A percentile compares a stretch with the other conserved stretches of the same genome.
Evolutionary conservation across 768 basidiomycete species (phyloP).

Genomic region (Boletus coccyginus): DNA sequence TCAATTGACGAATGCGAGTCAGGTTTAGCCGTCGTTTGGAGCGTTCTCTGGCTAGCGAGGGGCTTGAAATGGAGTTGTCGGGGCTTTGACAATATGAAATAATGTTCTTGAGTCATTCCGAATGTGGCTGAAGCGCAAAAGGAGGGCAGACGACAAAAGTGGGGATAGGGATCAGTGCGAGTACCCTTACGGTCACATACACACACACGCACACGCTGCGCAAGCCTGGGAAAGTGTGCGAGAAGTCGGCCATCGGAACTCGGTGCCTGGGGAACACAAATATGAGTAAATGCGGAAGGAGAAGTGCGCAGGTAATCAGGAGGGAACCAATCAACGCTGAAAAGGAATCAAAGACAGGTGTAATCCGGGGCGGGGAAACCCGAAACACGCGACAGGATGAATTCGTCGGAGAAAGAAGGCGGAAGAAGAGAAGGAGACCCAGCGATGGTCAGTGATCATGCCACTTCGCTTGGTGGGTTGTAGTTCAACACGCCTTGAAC

Average conservation of each 20-base stretch:
- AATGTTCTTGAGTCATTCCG: not conserved
- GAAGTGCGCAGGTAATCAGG: not conserved
- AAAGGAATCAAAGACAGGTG: not conserved
- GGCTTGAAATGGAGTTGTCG: not conserved
- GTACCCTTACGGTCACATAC: not conserved
- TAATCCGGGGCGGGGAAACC: slow-evolving; percentile 1
- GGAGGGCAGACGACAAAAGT: not conserved
- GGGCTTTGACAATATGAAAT: not conserved
- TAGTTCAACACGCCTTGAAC: not conserved
- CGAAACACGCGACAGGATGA: not conserved
- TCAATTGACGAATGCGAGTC: slow-evolving; percentile 1
- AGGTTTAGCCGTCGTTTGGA: not conserved
- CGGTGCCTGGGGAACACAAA: slow-evolving; percentile 15
- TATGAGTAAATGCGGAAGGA: slow-evolving; percentile 10
- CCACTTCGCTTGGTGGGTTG: not conserved
- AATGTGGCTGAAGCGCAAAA: not conserved
- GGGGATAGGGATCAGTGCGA: not conserved
- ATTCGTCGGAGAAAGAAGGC: slow-evolving; percentile 1
- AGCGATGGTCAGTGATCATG: not conserved
- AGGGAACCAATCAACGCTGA: not conserved
- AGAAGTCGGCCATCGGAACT: slow-evolving; percentile 3
- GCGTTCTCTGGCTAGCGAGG: not conserved
- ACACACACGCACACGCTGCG: not conserved
- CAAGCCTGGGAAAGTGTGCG: slow-evolving; percentile 2
- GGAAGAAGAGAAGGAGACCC: not conserved